Evolutionary conservation across 192 early-diverging fungal genomes (phyloP), one percentile per base, ranked within the genome.

Genomic region (Chytriomyces sp.): DNA sequence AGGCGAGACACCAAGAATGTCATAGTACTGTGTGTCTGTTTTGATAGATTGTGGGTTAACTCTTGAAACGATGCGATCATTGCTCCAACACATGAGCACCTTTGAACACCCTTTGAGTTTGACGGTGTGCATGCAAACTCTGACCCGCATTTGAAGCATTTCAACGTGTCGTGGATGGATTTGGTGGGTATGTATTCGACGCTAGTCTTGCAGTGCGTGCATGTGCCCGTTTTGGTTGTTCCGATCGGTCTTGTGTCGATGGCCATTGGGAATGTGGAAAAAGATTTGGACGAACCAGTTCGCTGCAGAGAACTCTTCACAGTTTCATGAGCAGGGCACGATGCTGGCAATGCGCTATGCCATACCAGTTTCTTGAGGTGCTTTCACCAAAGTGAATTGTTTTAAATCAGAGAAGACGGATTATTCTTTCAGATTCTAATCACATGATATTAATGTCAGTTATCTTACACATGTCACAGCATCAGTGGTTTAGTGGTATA

Each of bases 1-100:
- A 8, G 89, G 77, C 6, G 85, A 63, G 6, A 98, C 91, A 16
- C 90, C 92, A 35, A 99, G 87, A 62, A 94, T 79, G 66, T 97
- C 95, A 83, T 99, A 99, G 81, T 95, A 93, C 43, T 82, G 77
- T 24, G 76, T 24, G 26, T 83, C 53, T 20, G 53, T 57, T 20
- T 10, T 20, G 11, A 3, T 57, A 0, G 53, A 11, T 20, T 0
- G 3, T 57, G 13, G 11, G 53, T 18, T 20, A 20, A 20, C 13
- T 11, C 53, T 18, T 11, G 53, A 20, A 11, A 20, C 1, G 1
- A 3, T 57, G 28, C 28, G 2, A 35, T 35, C 28, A 35, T 35
- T 35, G 28, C 28, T 35, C 28, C 28, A 35, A 35, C 28, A 35
- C 28, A 35, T 0, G 28, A 35, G 28, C 28, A 35, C 28, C 28